phyloP scores from a whole-genome alignment of 129 eudicot species.

The Solidago caesia region DNA sequence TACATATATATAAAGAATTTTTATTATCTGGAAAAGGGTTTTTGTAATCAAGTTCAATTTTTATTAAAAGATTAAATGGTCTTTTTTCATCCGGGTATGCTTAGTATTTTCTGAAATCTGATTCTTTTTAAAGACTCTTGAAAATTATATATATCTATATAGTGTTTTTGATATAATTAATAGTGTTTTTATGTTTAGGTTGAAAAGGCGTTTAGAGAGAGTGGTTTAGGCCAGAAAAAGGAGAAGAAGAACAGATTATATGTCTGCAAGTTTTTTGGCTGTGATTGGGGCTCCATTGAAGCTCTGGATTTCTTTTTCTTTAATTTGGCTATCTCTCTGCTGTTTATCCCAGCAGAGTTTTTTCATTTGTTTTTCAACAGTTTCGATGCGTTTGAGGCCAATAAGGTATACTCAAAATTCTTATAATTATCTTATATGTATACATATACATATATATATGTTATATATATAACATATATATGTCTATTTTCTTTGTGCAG shows the following conservation, averaged over 20 bases:
- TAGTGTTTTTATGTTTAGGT: neutral
- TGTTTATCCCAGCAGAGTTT: conserved; percentile 59
- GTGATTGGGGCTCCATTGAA: conserved; percentile 53
- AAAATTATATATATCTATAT: neutral
- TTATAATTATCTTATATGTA: neutral
- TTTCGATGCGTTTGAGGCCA: conserved; percentile 99
- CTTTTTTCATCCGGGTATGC: too few relatives aligned
- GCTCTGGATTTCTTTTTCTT: conserved; percentile 45
- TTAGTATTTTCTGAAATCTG: too few relatives aligned
- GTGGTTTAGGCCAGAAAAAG: conserved; percentile 32
- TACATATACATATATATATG: too few relatives aligned
- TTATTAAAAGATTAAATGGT: too few relatives aligned
- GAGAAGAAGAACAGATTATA: conserved; percentile 44
- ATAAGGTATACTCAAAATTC: conserved; percentile 44
- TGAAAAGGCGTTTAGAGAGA: conserved; percentile 20
- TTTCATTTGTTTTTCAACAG: conserved; percentile 29
- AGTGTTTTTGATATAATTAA: neutral
- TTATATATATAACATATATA: neutral
- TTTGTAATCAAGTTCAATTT: too few relatives aligned
- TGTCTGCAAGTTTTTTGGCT: conserved; percentile 69
- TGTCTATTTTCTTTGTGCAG: neutral
- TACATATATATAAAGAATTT: too few relatives aligned
- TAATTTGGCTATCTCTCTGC: conserved; percentile 47
- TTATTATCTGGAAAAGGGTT: too few relatives aligned
- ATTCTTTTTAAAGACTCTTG: too few relatives aligned